Base-by-base conservation (phyloP, 768 basidiomycete species). In the Kwoniella sp. region DNA sequence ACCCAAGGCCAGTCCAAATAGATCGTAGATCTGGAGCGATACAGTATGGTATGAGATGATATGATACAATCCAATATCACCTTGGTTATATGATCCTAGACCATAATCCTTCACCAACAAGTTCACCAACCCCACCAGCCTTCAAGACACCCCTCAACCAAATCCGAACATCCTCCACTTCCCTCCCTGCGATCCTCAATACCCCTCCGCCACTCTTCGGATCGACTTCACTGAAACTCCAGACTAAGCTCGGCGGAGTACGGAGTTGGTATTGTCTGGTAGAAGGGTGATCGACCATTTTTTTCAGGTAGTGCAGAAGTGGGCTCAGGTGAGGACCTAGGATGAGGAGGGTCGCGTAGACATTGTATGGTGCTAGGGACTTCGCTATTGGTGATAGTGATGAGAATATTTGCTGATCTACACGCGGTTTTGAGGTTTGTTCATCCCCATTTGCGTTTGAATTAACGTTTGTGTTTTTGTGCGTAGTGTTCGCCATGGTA, bases 271-370 rank as follows among this genome's bases (percentile, higher is more conserved):
- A 89, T 60, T 96, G 86, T 3, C 84, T 83, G 30, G 87, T 86
- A 19, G 10, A 19, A 6, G 48, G 21, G 17, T 80, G 68, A 54
- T 82, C 80, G 69, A 88, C 88, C 68, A 83, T 77, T 22, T 66
- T 78, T 24, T 80, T 73, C 53, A 97, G 81, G 52, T 83, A 77
- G 1, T 75, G 59, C 30, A 89, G 81, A 5, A 88, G 80, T 1
- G 71, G 71, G 49, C 81, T 79, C 21, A 87, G 82, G 59, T 83
- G 78, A 0, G 89, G 88, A 2, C 94, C 95, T 65, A 85, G 85
- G 64, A 97, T 84, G 65, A 96, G 82, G 21, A 95, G 79, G 68
- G 87, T 93, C 21, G 91, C 92, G 79, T 95, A 97, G 79, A 92
- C 94, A 8, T 89, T 85, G 76, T 95, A 97, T 2, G 92, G 92